phyloP scores from a whole-genome alignment of 179 eudicot species.

The Camellia oleifera region DNA sequence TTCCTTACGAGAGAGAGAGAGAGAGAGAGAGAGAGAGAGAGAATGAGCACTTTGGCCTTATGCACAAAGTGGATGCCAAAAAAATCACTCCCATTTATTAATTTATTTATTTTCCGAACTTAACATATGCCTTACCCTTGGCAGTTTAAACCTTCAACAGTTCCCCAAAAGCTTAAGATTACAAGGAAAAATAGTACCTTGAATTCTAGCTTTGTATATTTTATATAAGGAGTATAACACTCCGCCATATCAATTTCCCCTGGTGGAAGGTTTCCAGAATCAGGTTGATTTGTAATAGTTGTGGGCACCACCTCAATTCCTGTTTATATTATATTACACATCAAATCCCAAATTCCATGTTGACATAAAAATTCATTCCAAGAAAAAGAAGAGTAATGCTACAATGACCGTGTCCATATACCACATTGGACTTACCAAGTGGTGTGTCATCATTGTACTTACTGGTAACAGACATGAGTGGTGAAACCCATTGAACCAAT shows the following conservation, averaged over 20 bases:
- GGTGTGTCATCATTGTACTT: too few relatives aligned
- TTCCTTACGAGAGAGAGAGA: too few relatives aligned
- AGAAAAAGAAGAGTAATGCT: constrained; percentile 1
- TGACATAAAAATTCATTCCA: neutral
- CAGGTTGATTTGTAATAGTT: constrained; percentile 30
- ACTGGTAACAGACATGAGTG: too few relatives aligned
- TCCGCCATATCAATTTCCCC: constrained; percentile 33
- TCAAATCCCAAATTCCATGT: constrained; percentile 3
- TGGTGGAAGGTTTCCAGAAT: constrained; percentile 33
- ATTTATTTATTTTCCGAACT: neutral
- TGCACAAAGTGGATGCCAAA: too few relatives aligned
- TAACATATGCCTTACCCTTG: neutral
- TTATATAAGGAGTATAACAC: constrained; percentile 65
- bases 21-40: too few relatives aligned
- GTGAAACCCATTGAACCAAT: too few relatives aligned
- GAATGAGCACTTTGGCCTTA: too few relatives aligned
- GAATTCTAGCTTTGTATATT: constrained; percentile 81
- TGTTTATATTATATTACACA: constrained; percentile 13
- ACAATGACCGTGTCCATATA: too few relatives aligned
- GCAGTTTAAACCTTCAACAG: neutral
- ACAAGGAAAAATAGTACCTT: constrained; percentile 41
- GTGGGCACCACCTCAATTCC: constrained; percentile 29
- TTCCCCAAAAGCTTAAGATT: neutral
- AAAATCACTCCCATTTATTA: too few relatives aligned
- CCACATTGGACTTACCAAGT: too few relatives aligned